Percentiles rank a stretch among this genome's conserved stretches.
Evolutionary conservation across 257 asterid species (phyloP).

Genomic region (Echium plantagineum): DNA sequence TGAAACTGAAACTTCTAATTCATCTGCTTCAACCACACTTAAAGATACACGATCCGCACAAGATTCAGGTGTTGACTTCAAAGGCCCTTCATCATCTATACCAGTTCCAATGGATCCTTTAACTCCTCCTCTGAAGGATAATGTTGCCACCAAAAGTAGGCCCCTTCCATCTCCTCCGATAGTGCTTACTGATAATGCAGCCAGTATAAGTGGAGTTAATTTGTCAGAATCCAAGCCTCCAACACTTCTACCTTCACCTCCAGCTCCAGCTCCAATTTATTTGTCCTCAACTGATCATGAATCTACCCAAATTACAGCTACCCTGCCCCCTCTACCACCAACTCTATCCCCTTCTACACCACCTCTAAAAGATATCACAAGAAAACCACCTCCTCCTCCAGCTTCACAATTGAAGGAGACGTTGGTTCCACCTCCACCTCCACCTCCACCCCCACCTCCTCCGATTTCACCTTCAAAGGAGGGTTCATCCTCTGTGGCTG

Average conservation of each 20-base stretch:
- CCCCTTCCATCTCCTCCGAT: slow-evolving; percentile 15
- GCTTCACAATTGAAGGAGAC: slow-evolving; percentile 5
- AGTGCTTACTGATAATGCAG: background rate
- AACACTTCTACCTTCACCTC: no score
- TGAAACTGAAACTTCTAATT: slow-evolving; percentile 13
- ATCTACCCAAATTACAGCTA: background rate
- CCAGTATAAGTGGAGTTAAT: slow-evolving; percentile 1
- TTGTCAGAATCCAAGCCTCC: no score
- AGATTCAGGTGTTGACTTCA: slow-evolving; percentile 20
- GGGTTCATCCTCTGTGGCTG: slow-evolving; percentile 7
- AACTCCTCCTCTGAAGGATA: slow-evolving; percentile 30
- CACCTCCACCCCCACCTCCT: slow-evolving; percentile 13
- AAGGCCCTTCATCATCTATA: slow-evolving; percentile 16
- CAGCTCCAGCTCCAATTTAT: slow-evolving; percentile 15
- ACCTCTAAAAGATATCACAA: slow-evolving; percentile 4
- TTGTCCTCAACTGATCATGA: slow-evolving; percentile 16
- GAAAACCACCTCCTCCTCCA: slow-evolving; percentile 7
- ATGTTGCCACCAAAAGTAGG: slow-evolving; percentile 12
- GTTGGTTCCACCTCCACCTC: slow-evolving; percentile 10
- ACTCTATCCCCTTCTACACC: slow-evolving; percentile 8
- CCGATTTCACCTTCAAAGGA: slow-evolving; percentile 9
- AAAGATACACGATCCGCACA: slow-evolving; percentile 22
- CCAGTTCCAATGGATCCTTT: slow-evolving; percentile 15
- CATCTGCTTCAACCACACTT: slow-evolving; percentile 23
- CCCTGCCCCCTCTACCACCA: slow-evolving; percentile 7